A percentile compares a stretch with the other conserved stretches of the same genome.
These are phyloP conservation scores for Annona squamosa DNA, from an alignment of 164 flowering plant genomes.

Conservation along the genomic window DNA sequence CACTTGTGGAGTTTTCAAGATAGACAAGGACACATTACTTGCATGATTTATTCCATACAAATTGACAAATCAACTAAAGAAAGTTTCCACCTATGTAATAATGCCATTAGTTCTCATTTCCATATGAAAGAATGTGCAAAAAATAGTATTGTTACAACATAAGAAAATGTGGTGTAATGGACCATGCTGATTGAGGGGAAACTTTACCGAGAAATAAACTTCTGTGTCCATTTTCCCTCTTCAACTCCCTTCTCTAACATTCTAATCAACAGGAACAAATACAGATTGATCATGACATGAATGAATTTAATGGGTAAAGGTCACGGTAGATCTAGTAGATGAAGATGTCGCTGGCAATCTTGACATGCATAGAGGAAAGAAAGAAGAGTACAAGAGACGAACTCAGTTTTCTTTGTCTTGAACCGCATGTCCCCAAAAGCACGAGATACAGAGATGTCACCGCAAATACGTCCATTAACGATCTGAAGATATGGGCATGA, in stretches of 20 bases:
- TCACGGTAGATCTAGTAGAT: background rate
- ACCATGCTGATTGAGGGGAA: background rate
- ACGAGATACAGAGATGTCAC: constrained; percentile 91
- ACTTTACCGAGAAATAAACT: constrained; percentile 71
- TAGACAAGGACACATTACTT: background rate
- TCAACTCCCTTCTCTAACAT: constrained; percentile 81
- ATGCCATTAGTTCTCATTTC: too few species aligned
- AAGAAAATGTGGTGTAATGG: too few species aligned
- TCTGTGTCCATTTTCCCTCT: constrained; percentile 82
- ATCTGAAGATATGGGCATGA: constrained; percentile 36
- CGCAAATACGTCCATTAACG: constrained; percentile 86
- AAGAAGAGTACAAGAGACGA: constrained; percentile 30
- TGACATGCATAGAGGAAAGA: constrained; percentile 12
- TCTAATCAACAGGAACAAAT: constrained; percentile 30
- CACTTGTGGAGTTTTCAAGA: background rate
- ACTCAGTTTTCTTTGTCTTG: constrained; percentile 94
- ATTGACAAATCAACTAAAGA: background rate
- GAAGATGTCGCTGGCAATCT: background rate
- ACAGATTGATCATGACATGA: constrained; percentile 4
- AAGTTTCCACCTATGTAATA: background rate
- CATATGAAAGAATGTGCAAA: too few species aligned
- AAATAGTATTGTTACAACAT: too few species aligned
- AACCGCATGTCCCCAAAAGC: constrained; percentile 95
- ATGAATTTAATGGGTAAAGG: background rate
- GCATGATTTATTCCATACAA: background rate